Conservation (phyloP, 2,329 filamentous ascomycete genomes). For the Xenoacremonium recifei region DNA sequence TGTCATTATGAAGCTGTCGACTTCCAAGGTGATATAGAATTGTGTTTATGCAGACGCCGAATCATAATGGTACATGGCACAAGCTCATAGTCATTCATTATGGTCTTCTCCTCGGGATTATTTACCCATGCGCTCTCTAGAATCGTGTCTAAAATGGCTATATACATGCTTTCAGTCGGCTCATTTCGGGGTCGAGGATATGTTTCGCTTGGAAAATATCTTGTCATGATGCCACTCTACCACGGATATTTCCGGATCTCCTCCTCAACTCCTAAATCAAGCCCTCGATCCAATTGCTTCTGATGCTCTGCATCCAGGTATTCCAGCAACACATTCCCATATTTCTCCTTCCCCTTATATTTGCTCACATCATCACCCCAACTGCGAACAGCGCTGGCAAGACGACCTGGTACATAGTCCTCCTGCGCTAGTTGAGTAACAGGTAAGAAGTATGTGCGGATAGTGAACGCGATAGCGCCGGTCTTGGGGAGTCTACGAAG, state of each 20-base stretch:
- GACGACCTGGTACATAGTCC: conserved; percentile 72
- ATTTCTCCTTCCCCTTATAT: conserved; percentile 79
- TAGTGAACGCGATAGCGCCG: conserved; percentile 68
- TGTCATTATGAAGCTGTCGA: no score
- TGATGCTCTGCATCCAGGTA: conserved; percentile 73
- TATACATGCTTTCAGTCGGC: no score
- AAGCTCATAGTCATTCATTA: no score
- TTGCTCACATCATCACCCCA: conserved; percentile 75
- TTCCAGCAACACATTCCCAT: conserved; percentile 70
- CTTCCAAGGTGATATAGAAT: no score
- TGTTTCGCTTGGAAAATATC: no score
- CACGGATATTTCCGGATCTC: conserved; percentile 63
- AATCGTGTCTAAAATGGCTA: no score
- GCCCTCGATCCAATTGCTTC: conserved; percentile 67
- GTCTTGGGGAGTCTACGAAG: conserved; percentile 60
- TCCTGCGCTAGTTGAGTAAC: conserved; percentile 67
- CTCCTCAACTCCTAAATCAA: conserved; percentile 62
- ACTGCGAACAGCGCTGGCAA: conserved; percentile 76
- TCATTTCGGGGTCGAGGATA: no score
- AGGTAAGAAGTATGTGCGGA: conserved; percentile 76
- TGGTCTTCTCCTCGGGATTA: no score
- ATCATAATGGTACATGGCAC: no score
- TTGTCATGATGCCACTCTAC: no score
- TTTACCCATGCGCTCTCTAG: no score
- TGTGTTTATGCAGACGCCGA: no score